phyloP scores from a whole-genome alignment of 345 rosid species.

The Arabidopsis arenosa region DNA sequence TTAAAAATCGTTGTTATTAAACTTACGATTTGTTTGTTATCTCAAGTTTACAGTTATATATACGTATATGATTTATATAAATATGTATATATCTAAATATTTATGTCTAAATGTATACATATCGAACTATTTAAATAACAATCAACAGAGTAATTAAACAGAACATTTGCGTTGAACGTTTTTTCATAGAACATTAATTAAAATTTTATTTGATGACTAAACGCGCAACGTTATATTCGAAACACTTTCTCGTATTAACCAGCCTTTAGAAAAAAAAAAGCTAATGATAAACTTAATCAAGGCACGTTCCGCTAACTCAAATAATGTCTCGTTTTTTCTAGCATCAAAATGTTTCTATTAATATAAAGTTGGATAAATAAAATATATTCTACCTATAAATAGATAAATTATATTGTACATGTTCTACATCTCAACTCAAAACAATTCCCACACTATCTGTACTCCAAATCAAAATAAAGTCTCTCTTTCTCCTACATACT shows the following conservation, averaged over 20 bases:
- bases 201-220: background rate
- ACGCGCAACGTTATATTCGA: background rate
- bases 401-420: background rate
- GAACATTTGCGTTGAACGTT: background rate
- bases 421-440: conserved; percentile 23
- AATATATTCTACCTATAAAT: conserved; percentile 12
- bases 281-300: background rate
- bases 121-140: background rate
- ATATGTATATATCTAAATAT: background rate
- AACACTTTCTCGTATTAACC: background rate
- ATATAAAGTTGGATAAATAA: background rate
- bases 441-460: conserved; percentile 16
- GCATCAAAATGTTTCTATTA: background rate
- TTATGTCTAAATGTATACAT: background rate
- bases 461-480: conserved; percentile 6
- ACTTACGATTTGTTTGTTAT: background rate
- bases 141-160: background rate
- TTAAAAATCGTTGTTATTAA: background rate
- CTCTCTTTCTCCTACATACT: background rate
- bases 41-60: background rate
- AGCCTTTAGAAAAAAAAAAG: background rate
- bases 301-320: background rate
- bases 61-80: background rate
- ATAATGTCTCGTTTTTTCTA: background rate
- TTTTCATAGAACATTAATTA: background rate